These are phyloP conservation scores for Ophiocordyceps camponoti-leonardi DNA, from an alignment of 2,329 filamentous ascomycete species.

Conservation along the genomic window DNA sequence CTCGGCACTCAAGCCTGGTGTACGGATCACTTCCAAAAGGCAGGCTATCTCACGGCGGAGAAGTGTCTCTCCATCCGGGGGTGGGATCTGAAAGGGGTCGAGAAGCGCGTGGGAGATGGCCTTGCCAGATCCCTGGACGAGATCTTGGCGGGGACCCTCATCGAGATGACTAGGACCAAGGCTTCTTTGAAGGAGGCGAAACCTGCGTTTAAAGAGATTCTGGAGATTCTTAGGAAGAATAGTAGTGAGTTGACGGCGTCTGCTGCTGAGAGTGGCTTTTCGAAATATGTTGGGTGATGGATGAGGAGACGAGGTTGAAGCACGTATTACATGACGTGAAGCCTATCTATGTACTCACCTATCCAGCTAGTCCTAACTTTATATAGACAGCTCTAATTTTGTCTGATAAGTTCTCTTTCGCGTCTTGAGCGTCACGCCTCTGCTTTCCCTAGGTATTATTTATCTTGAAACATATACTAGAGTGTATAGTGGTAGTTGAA, in stretches of 20 bases:
- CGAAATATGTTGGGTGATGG: neutral
- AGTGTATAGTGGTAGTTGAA: no score
- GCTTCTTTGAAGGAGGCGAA: neutral
- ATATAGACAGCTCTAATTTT: no score
- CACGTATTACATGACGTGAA: no score
- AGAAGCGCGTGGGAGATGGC: neutral
- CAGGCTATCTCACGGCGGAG: neutral
- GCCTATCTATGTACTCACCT: no score
- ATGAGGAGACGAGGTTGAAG: no score
- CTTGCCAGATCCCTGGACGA: neutral
- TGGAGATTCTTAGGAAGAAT: neutral
- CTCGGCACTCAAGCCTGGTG: neutral
- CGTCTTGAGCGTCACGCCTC: no score
- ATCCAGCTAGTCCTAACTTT: no score
- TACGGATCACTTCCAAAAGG: neutral
- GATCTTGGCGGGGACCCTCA: neutral
- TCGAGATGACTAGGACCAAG: neutral
- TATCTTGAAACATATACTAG: no score
- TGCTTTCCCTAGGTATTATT: no score
- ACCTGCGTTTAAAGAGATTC: neutral
- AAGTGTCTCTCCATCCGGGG: neutral
- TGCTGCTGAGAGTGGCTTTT: neutral
- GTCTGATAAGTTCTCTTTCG: no score
- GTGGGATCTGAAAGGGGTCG: neutral
- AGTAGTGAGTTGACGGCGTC: neutral